Conservation (phyloP, 2,329 filamentous ascomycete species). For the Colletotrichum caudatum region DNA sequence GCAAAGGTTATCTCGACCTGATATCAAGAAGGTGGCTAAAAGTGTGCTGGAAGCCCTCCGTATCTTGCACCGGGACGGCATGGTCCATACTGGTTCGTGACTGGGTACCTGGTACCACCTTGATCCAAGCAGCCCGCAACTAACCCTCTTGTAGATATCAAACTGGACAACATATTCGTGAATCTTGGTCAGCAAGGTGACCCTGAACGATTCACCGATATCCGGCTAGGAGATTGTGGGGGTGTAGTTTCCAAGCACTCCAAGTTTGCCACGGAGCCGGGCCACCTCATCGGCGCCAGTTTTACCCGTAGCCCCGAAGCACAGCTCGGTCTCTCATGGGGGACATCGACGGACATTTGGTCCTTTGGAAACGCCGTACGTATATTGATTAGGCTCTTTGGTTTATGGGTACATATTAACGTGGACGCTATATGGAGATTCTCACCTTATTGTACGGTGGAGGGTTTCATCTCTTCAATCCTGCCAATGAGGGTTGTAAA, state of each 20-base stretch:
- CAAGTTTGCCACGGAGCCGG: conserved; percentile 1
- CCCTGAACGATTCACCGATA: not conserved
- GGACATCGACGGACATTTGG: conserved; percentile 1
- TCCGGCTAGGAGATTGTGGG: conserved; percentile 5
- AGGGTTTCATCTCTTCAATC: conserved; percentile 9
- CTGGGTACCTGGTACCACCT: not conserved
- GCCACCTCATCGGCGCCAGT: conserved; percentile 11
- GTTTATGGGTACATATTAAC: not conserved
- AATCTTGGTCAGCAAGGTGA: not conserved
- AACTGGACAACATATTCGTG: conserved; percentile 10
- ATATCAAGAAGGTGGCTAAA: conserved; percentile 14
- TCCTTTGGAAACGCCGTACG: conserved; percentile 6
- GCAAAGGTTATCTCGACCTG: not conserved
- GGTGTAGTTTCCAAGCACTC: conserved; percentile 9
- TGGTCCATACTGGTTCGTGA: conserved; percentile 13
- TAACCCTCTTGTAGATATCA: not conserved
- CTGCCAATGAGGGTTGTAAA: not conserved
- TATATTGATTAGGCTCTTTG: not conserved
- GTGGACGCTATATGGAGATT: not conserved
- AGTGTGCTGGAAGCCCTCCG: conserved; percentile 4
- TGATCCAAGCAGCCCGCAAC: not conserved
- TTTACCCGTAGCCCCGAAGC: conserved; percentile 48
- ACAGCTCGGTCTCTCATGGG: not conserved
- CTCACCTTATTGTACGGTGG: not conserved
- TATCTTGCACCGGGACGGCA: conserved; percentile 5